Conservation (phyloP, 257 asterid genomes). For the Galeopsis tetrahit region DNA sequence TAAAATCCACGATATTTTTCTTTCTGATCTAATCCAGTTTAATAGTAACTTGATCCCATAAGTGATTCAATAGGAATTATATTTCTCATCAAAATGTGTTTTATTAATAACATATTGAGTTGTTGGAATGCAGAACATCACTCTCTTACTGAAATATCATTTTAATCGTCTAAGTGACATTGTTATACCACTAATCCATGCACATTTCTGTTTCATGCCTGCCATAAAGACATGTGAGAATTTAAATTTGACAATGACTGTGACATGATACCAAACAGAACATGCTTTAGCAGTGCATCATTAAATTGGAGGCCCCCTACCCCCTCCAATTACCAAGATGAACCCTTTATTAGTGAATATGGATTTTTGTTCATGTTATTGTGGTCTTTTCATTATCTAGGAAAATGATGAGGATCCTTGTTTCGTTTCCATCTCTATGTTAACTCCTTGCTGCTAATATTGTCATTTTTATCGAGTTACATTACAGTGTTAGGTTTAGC, state of each 20-base stretch:
- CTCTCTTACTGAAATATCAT: background rate
- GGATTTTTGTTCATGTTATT: background rate
- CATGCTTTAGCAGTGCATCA: constrained; percentile 10
- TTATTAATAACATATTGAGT: background rate
- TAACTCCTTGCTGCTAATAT: background rate
- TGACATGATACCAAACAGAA: background rate
- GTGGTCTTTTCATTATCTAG: too few species aligned
- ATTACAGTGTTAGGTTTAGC: background rate
- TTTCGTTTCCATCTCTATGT: background rate
- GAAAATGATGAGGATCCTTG: background rate
- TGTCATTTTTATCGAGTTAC: background rate
- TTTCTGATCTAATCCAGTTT: background rate
- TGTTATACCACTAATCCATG: background rate
- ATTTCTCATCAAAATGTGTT: background rate
- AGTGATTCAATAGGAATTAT: background rate
- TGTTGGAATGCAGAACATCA: background rate
- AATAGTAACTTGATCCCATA: background rate
- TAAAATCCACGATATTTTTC: background rate
- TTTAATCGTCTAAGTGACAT: constrained; percentile 11
- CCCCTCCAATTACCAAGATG: background rate
- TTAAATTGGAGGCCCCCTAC: background rate
- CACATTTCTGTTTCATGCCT: background rate
- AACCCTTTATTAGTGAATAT: background rate
- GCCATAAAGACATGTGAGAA: background rate
- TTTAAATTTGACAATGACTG: background rate